Percentiles rank a stretch among this genome's conserved stretches.
phyloP scores from a whole-genome alignment of 1,284 basidiomycete genomes.

The Waitea zeae region DNA sequence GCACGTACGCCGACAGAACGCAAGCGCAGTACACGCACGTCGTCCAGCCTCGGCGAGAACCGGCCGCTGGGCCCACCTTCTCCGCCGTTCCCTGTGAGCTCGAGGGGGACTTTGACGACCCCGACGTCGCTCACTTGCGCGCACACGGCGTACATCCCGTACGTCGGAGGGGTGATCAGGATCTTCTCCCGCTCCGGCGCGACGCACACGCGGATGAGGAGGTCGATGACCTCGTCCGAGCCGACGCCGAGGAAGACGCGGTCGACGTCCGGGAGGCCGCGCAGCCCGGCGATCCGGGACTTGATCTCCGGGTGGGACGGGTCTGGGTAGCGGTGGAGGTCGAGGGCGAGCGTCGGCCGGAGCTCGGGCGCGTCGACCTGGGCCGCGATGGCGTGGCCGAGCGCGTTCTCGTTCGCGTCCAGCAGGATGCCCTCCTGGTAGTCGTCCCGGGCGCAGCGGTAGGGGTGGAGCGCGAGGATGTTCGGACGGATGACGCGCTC shows the following conservation, averaged over 20 bases:
- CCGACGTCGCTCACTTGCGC: constrained; percentile 92
- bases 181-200: constrained; percentile 70
- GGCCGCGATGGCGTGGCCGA: constrained; percentile 69
- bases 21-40: constrained; percentile 28
- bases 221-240: constrained; percentile 92
- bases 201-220: constrained; percentile 85
- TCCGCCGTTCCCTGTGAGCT: constrained; percentile 35
- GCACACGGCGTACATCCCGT: constrained; percentile 95
- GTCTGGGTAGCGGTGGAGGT: constrained; percentile 78
- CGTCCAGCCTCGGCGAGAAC: constrained; percentile 66
- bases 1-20: background rate
- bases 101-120: constrained; percentile 67
- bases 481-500: constrained; percentile 82
- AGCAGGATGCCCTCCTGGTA: constrained; percentile 89
- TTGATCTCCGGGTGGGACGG: constrained; percentile 76
- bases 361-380: constrained; percentile 6
- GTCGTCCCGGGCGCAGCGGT: constrained; percentile 94
- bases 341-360: constrained; percentile 23
- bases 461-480: constrained; percentile 83
- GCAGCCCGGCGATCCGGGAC: constrained; percentile 51
- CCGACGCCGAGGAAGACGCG: constrained; percentile 93
- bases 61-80: constrained; percentile 58
- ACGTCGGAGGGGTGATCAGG: constrained; percentile 84
- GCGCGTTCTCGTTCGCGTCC: constrained; percentile 94
- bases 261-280: constrained; percentile 45